Percentiles rank a stretch among this genome's conserved stretches.
phyloP scores from a whole-genome alignment of 352 stramenopile genomes.

The Phytophthora pini region DNA sequence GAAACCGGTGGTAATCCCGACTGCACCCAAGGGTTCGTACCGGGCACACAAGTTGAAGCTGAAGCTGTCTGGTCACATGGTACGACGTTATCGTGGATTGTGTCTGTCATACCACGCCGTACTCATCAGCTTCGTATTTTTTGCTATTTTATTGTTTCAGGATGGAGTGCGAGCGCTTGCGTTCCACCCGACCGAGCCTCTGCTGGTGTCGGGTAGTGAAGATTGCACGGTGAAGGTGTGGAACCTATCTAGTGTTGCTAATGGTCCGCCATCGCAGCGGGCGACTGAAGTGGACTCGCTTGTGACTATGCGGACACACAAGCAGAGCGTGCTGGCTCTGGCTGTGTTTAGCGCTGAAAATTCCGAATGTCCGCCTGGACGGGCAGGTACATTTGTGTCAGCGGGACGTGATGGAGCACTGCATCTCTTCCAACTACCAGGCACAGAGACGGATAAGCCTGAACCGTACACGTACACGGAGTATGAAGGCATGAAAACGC shows the following conservation, averaged over 20 bases:
- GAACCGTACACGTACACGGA: slow-evolving; percentile 77
- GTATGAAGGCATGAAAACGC: slow-evolving; percentile 74
- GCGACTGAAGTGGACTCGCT: slow-evolving; percentile 81
- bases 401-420: slow-evolving; percentile 82
- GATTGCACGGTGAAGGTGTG: slow-evolving; percentile 88
- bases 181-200: slow-evolving; percentile 83
- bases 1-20: slow-evolving; percentile 54
- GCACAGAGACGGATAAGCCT: slow-evolving; percentile 62
- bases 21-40: slow-evolving; percentile 71
- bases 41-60: slow-evolving; percentile 85
- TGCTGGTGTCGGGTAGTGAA: slow-evolving; percentile 86
- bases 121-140: neutral
- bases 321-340: slow-evolving; percentile 76
- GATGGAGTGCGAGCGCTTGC: slow-evolving; percentile 80
- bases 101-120: neutral
- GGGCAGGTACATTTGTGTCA: slow-evolving; percentile 69
- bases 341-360: slow-evolving; percentile 81
- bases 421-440: slow-evolving; percentile 67
- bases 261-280: slow-evolving; percentile 70
- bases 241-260: slow-evolving; percentile 71
- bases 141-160: slow-evolving; percentile 31
- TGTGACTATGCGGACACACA: slow-evolving; percentile 76
- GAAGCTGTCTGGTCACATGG: slow-evolving; percentile 86
- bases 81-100: slow-evolving; percentile 27
- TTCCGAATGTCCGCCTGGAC: slow-evolving; percentile 58